Conservation (phyloP, 2,329 filamentous ascomycete genomes). For the Penicillium sp. region DNA sequence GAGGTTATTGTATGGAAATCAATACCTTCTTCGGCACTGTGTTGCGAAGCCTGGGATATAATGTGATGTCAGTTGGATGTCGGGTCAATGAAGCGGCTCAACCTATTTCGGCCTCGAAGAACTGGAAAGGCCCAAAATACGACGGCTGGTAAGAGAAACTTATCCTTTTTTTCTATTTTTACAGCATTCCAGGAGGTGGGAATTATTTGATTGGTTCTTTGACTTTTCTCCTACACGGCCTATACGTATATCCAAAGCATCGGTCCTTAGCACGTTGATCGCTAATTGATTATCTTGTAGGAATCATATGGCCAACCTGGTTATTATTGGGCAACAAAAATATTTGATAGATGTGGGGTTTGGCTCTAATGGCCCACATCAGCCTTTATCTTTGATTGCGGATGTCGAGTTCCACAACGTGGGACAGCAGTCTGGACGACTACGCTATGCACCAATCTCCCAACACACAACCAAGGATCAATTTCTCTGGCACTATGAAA, state of each 20-base stretch:
- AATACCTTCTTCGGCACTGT: constrained; percentile 52
- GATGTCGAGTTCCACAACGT: constrained; percentile 30
- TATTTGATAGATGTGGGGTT: constrained; percentile 32
- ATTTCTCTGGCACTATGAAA: constrained; percentile 1
- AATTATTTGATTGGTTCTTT: too few species aligned
- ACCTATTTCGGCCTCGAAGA: background rate
- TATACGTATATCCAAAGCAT: too few species aligned
- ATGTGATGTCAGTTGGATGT: constrained; percentile 21
- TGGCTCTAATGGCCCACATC: constrained; percentile 27
- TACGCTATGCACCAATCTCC: background rate
- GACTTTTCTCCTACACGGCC: too few species aligned
- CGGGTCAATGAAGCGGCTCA: constrained; percentile 2
- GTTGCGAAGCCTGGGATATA: constrained; percentile 49
- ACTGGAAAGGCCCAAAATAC: constrained; percentile 2
- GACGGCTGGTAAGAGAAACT: background rate
- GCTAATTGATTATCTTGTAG: background rate
- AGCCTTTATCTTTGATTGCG: constrained; percentile 22
- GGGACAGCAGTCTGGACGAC: background rate
- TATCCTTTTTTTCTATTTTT: background rate
- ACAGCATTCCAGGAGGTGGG: too few species aligned
- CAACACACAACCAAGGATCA: background rate
- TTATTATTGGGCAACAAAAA: constrained; percentile 50
- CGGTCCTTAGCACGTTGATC: background rate
- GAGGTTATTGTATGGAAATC: constrained; percentile 59
- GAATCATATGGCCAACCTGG: constrained; percentile 59